Evolutionary conservation across 1,139 yeast genomes (phyloP).

Genomic region (Debaryomycetaceae sp.): DNA sequence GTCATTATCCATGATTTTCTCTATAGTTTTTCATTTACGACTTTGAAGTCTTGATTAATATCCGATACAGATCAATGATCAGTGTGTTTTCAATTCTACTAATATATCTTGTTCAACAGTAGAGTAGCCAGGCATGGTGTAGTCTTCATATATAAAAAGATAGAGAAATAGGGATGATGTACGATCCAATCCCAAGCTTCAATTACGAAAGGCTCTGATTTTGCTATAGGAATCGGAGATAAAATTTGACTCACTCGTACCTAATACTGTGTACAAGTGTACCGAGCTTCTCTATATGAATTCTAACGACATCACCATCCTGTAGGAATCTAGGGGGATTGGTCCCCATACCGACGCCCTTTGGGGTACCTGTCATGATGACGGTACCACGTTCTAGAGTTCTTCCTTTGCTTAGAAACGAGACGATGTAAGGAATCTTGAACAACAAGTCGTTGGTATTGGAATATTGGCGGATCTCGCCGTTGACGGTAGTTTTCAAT

Average conservation of each 20-base stretch:
- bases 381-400: slow-evolving; percentile 49
- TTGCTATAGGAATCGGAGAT: not conserved
- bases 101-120: no score
- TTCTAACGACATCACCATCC: slow-evolving; percentile 44
- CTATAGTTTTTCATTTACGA: no score
- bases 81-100: no score
- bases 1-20: slow-evolving; percentile 49
- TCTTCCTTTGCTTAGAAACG: slow-evolving; percentile 50
- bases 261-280: slow-evolving; percentile 35
- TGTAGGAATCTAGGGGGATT: slow-evolving; percentile 39
- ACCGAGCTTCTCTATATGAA: slow-evolving; percentile 42
- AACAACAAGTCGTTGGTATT: slow-evolving; percentile 48
- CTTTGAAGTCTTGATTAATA: no score
- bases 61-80: no score
- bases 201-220: not conserved
- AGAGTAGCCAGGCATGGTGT: no score
- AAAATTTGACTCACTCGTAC: slow-evolving; percentile 3
- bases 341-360: slow-evolving; percentile 49
- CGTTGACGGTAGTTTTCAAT: slow-evolving; percentile 32
- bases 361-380: slow-evolving; percentile 52
- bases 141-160: no score
- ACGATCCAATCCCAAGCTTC: not conserved
- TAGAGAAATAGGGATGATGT: not conserved
- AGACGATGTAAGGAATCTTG: slow-evolving; percentile 38
- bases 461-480: slow-evolving; percentile 30